phyloP scores from a whole-genome alignment of 768 basidiomycete species.

The Boletellus ananas region DNA sequence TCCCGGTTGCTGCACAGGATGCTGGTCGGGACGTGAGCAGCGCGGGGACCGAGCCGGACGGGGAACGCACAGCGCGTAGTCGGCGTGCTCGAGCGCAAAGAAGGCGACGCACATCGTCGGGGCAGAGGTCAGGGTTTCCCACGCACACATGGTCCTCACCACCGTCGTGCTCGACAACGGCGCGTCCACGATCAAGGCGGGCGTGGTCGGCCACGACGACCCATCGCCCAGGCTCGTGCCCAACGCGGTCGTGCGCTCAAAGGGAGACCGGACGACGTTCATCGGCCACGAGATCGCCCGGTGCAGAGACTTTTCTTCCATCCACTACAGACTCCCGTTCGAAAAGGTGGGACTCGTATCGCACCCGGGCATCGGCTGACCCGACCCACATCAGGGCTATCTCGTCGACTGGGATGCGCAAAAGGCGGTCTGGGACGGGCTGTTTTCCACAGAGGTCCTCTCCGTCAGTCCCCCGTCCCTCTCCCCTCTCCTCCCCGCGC shows the following conservation, averaged over 20 bases:
- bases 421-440: slow-evolving; percentile 89
- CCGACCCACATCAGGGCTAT: slow-evolving; percentile 60
- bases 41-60: too few relatives aligned
- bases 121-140: too few relatives aligned
- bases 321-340: slow-evolving; percentile 81
- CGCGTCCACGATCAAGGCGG: slow-evolving; percentile 76
- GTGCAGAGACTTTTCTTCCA: slow-evolving; percentile 76
- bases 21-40: slow-evolving; percentile 33
- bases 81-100: slow-evolving; percentile 72
- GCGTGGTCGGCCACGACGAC: slow-evolving; percentile 40
- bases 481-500: slow-evolving; percentile 1
- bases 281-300: slow-evolving; percentile 79
- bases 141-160: slow-evolving; percentile 5
- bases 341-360: slow-evolving; percentile 48
- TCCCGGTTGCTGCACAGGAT: slow-evolving; percentile 77
- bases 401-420: slow-evolving; percentile 94
- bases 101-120: slow-evolving; percentile 60
- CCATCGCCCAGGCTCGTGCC: slow-evolving; percentile 52
- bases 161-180: slow-evolving; percentile 86
- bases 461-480: slow-evolving; percentile 42
- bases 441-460: slow-evolving; percentile 72
- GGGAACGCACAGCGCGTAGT: slow-evolving; percentile 65
- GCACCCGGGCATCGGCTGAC: slow-evolving; percentile 4
- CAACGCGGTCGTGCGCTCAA: slow-evolving; percentile 83
- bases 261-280: slow-evolving; percentile 77